phyloP scores from a whole-genome alignment of 257 asterid species.

The Capsicum baccatum region DNA sequence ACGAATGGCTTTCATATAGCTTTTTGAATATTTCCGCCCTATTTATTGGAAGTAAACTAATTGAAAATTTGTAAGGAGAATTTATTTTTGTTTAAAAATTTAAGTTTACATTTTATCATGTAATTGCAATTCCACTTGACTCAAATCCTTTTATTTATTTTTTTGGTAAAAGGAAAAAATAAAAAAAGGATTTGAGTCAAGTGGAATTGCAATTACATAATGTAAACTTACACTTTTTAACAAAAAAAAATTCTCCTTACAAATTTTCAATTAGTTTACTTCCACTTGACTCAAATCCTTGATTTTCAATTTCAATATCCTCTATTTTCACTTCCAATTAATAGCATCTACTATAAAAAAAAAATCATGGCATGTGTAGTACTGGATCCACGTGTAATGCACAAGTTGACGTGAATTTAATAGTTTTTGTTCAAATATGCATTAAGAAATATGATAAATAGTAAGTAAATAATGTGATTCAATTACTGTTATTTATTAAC shows the following conservation, averaged over 20 bases:
- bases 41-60: neutral
- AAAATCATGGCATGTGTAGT: too few species aligned
- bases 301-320: too few species aligned
- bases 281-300: neutral
- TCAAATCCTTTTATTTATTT: neutral
- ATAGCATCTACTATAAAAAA: too few species aligned
- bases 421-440: too few species aligned
- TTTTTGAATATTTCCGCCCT: slow-evolving; percentile 19
- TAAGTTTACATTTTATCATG: neutral
- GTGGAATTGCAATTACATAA: neutral
- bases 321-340: neutral
- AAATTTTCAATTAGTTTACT: neutral
- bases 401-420: too few species aligned
- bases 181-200: neutral
- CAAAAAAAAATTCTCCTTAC: neutral
- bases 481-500: neutral
- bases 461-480: neutral
- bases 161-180: too few species aligned
- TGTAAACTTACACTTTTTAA: neutral
- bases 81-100: neutral
- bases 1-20: slow-evolving; percentile 19
- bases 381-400: neutral
- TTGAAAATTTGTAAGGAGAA: neutral
- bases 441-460: too few species aligned
- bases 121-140: neutral